These are phyloP conservation scores for Hypoxylon subgilvum DNA, from an alignment of 495 filamentous ascomycete genomes.

Conservation along the genomic window DNA sequence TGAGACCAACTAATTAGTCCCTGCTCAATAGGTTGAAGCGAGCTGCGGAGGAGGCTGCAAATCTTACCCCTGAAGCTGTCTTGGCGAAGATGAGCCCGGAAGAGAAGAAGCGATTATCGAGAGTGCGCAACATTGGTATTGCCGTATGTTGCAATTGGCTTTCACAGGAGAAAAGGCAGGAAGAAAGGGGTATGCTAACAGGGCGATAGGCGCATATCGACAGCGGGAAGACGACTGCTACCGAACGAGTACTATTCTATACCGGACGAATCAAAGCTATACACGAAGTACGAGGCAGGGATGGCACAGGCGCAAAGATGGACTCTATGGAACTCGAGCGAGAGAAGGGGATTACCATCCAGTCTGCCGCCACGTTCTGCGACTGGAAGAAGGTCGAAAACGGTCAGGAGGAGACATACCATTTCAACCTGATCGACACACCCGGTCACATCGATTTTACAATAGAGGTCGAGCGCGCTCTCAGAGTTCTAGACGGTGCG, in stretches of 20 bases:
- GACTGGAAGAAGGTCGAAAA: conserved; percentile 88
- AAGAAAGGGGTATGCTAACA: conserved; percentile 32
- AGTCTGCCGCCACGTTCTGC: conserved; percentile 96
- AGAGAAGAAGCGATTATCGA: conserved; percentile 76
- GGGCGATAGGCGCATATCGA: conserved; percentile 88
- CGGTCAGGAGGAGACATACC: conserved; percentile 85
- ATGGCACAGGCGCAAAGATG: conserved; percentile 98
- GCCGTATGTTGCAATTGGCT: conserved; percentile 65
- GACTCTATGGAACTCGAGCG: conserved; percentile 99
- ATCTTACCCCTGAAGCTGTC: conserved; percentile 54
- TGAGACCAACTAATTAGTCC: no score
- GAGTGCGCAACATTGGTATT: conserved; percentile 96
- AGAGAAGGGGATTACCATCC: conserved; percentile 98
- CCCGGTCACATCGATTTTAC: conserved; percentile 99
- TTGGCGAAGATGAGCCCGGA: conserved; percentile 69
- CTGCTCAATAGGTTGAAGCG: conserved; percentile 45
- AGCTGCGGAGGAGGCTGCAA: conserved; percentile 52
- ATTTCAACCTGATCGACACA: conserved; percentile 98
- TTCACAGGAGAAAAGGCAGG: not conserved
- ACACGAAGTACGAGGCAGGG: conserved; percentile 95
- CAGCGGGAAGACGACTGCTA: conserved; percentile 96
- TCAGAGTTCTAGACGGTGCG: conserved; percentile 94
- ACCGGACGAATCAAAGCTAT: conserved; percentile 96
- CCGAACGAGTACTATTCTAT: conserved; percentile 97
- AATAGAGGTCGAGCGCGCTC: conserved; percentile 96